These are phyloP conservation scores for Blepharisma undulans DNA, from an alignment of 169 alveolate species.

Conservation along the genomic window DNA sequence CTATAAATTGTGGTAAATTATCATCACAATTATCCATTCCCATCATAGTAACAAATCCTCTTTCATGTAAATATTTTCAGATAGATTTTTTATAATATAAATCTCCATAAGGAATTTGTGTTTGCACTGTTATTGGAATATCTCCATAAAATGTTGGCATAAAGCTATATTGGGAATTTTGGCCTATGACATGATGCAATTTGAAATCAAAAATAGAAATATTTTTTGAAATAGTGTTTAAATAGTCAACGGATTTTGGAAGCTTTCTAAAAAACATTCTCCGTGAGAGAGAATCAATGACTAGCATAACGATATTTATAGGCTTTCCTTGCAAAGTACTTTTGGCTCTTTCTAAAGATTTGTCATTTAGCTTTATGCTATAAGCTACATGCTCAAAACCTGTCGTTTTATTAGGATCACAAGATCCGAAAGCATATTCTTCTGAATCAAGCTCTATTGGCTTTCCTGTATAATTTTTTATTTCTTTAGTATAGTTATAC, in stretches of 20 bases:
- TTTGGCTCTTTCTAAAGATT: neutral
- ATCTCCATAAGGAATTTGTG: too few species aligned
- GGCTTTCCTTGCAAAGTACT: neutral
- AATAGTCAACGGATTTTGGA: constrained; percentile 11
- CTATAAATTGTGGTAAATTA: constrained; percentile 15
- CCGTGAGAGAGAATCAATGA: neutral
- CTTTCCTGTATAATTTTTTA: neutral
- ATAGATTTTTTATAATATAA: neutral
- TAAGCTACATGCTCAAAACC: too few species aligned
- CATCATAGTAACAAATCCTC: neutral
- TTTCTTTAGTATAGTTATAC: neutral
- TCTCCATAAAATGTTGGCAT: constrained; percentile 20
- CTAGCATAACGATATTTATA: neutral
- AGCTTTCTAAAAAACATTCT: constrained; percentile 1
- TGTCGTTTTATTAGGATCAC: too few species aligned
- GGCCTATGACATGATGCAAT: constrained; percentile 21
- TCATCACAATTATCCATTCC: constrained; percentile 11
- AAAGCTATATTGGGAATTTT: neutral
- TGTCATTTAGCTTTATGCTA: too few species aligned
- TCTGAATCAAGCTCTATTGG: neutral
- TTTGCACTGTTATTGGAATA: too few species aligned
- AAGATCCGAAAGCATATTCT: constrained; percentile 26
- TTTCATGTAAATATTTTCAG: neutral
- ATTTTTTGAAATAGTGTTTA: neutral
- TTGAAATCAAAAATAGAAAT: constrained; percentile 21